Conservation (phyloP, 2,329 filamentous ascomycete genomes). For the Pestalotiopsis sp. region DNA sequence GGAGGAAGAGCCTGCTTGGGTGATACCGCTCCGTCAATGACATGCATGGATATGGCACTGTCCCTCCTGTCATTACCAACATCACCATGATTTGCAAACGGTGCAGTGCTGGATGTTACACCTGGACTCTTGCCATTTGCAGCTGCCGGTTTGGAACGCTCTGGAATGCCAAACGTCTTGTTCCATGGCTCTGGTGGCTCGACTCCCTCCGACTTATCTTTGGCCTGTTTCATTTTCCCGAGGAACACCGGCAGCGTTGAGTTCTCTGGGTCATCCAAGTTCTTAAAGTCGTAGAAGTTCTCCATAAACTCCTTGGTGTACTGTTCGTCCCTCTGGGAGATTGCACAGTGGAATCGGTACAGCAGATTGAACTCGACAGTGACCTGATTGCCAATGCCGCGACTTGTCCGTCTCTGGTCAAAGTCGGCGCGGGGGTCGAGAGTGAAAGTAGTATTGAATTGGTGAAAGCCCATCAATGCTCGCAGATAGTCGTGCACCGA, state of each 20-base stretch:
- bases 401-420: conserved; percentile 47
- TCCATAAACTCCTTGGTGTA: conserved; percentile 61
- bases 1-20: neutral
- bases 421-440: conserved; percentile 63
- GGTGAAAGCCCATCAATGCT: conserved; percentile 62
- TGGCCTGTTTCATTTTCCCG: conserved; percentile 6
- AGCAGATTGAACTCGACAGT: conserved; percentile 70
- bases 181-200: conserved; percentile 19
- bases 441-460: conserved; percentile 61
- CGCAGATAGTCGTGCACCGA: conserved; percentile 61
- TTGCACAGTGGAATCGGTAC: conserved; percentile 66
- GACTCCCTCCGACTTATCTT: too few relatives aligned
- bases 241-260: conserved; percentile 16
- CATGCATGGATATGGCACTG: conserved; percentile 15
- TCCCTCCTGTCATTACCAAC: neutral
- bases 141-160: conserved; percentile 6
- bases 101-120: neutral
- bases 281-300: conserved; percentile 39
- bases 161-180: conserved; percentile 24
- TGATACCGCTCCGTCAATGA: neutral
- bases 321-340: conserved; percentile 61
- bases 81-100: neutral
- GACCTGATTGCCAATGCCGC: conserved; percentile 67
- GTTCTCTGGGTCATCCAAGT: conserved; percentile 3
- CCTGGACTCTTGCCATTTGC: neutral